Percentiles rank a stretch among this genome's conserved stretches.
Conservation (phyloP, 1,284 basidiomycete genomes). For the Marasmius sp. region DNA sequence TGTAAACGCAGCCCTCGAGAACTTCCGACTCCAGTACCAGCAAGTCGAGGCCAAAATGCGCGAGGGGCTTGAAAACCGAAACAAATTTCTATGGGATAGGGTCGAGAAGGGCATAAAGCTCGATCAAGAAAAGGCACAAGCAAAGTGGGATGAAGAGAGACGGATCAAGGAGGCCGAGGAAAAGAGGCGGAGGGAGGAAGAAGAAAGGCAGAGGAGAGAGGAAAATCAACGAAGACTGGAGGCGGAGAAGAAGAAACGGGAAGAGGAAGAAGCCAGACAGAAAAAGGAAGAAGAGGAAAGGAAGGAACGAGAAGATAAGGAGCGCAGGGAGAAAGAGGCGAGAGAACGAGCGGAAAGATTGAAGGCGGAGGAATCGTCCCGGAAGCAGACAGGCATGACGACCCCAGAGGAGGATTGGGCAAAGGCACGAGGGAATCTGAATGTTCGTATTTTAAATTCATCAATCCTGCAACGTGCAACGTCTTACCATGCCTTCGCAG, state of each 20-base stretch:
- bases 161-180: slow-evolving; percentile 39
- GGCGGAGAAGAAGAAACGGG: slow-evolving; percentile 30
- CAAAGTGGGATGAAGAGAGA: slow-evolving; percentile 46
- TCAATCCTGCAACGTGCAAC: slow-evolving; percentile 5
- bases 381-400: slow-evolving; percentile 45
- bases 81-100: slow-evolving; percentile 52
- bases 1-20: slow-evolving; percentile 43
- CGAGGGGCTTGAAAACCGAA: slow-evolving; percentile 50
- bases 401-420: slow-evolving; percentile 69
- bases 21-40: slow-evolving; percentile 43
- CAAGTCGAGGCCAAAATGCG: slow-evolving; percentile 45
- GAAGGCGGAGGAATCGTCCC: slow-evolving; percentile 28
- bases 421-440: slow-evolving; percentile 58
- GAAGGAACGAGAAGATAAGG: slow-evolving; percentile 36
- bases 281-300: slow-evolving; percentile 28
- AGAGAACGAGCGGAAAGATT: slow-evolving; percentile 29
- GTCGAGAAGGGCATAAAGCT: slow-evolving; percentile 63
- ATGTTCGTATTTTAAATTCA: slow-evolving; percentile 37
- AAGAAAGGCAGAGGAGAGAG: slow-evolving; percentile 31
- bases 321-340: slow-evolving; percentile 30
- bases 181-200: slow-evolving; percentile 36
- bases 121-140: slow-evolving; percentile 63
- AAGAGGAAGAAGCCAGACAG: slow-evolving; percentile 25
- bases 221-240: slow-evolving; percentile 34
- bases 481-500: slow-evolving; percentile 30